A percentile compares a stretch with the other conserved stretches of the same genome.
phyloP scores from a whole-genome alignment of 345 rosid species.

The Citrus maxima region DNA sequence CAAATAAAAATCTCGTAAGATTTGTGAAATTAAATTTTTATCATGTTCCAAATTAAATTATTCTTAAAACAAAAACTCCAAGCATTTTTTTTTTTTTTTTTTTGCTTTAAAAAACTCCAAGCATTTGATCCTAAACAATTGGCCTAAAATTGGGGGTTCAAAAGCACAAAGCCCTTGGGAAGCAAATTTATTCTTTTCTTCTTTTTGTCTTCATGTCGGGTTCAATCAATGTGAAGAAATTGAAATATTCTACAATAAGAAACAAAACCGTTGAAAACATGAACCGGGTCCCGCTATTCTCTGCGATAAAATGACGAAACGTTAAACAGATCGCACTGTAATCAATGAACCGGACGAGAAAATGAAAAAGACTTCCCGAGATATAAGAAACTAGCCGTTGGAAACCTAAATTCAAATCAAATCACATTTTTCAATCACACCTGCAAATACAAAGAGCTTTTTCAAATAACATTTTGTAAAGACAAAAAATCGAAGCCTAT shows the following conservation, averaged over 20 bases:
- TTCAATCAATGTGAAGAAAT: not conserved
- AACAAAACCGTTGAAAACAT: conserved; percentile 27
- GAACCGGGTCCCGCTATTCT: conserved; percentile 5
- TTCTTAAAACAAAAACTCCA: not conserved
- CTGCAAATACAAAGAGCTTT: conserved; percentile 12
- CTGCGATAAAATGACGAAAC: conserved; percentile 13
- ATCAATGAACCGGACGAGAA: conserved; percentile 12
- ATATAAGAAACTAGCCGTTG: conserved; percentile 23
- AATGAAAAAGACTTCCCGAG: conserved; percentile 8
- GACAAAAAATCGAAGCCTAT: conserved; percentile 16
- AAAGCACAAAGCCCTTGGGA: not conserved
- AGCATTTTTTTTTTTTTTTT: not conserved
- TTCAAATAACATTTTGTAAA: not conserved
- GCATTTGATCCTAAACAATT: not conserved
- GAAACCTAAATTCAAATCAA: conserved; percentile 10
- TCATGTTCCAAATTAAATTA: not conserved
- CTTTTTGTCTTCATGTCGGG: conserved; percentile 3
- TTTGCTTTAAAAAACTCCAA: too few species aligned
- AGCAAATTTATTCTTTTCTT: not conserved
- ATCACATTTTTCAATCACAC: not conserved
- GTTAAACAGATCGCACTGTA: not conserved
- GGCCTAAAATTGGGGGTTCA: not conserved
- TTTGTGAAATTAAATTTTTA: not conserved
- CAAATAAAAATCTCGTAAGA: not conserved
- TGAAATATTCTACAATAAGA: not conserved